Evolutionary conservation across 805 yeast species (phyloP).

Genomic region (Scheffersomyces coipomensis): DNA sequence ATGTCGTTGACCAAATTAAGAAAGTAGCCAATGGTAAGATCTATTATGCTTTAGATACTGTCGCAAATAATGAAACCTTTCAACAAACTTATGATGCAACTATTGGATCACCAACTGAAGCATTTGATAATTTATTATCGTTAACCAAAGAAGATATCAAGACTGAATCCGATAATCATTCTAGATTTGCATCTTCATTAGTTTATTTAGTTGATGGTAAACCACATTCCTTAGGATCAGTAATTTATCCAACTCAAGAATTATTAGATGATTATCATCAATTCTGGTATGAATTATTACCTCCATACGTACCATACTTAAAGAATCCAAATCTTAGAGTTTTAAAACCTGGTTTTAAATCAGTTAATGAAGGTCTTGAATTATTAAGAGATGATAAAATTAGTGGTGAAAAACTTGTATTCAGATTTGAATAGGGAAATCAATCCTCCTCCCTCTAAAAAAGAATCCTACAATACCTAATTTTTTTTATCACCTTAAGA

Average conservation of each 20-base stretch:
- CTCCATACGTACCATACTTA: slow-evolving; percentile 12
- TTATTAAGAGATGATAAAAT: slow-evolving; percentile 36
- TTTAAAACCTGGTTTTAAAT: slow-evolving; percentile 21
- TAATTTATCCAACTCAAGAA: slow-evolving; percentile 7
- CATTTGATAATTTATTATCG: slow-evolving; percentile 18
- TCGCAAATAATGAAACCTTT: slow-evolving; percentile 17
- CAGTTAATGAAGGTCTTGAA: slow-evolving; percentile 31
- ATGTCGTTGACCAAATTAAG: slow-evolving; percentile 21
- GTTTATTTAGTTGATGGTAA: slow-evolving; percentile 13
- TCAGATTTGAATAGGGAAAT: slow-evolving; percentile 19
- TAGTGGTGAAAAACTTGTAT: slow-evolving; percentile 43
- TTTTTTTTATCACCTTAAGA: too few species aligned
- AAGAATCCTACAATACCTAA: too few species aligned
- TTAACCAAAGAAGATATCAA: slow-evolving; percentile 8
- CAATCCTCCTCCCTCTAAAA: too few species aligned
- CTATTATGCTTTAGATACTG: slow-evolving; percentile 25
- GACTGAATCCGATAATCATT: slow-evolving; percentile 9
- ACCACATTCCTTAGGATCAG: slow-evolving; percentile 5
- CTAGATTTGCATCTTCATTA: slow-evolving; percentile 9
- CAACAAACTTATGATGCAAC: slow-evolving; percentile 29
- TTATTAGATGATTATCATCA: slow-evolving; percentile 10
- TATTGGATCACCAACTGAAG: slow-evolving; percentile 15
- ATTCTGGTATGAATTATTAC: slow-evolving; percentile 22
- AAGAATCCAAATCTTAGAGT: slow-evolving; percentile 17
- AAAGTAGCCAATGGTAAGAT: slow-evolving; percentile 16